Base-by-base conservation (phyloP, 768 basidiomycete species). In the Russula lepida region DNA sequence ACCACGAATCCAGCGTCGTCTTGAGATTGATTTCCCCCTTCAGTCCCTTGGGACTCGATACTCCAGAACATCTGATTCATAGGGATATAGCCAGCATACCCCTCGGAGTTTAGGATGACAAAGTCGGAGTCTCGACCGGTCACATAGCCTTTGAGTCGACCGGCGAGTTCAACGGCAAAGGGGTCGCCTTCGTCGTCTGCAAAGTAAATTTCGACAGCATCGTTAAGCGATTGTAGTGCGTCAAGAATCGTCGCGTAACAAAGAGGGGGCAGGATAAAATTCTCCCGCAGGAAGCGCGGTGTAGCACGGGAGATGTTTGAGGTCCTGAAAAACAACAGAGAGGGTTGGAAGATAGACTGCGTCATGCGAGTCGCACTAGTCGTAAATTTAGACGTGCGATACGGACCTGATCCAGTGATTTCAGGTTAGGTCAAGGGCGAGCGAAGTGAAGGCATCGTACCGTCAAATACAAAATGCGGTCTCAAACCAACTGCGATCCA, bases 131-230 rank as follows among this genome's bases (percentile, higher is more conserved):
- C 91, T 62, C 78, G 84, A 25, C 86, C 88, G 0, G 84, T 78
- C 49, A 93, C 88, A 65, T 86, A 92, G 35, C 82, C 91, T 9
- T 80, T 78, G 12, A 91, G 72, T 51, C 81, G 78, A 15, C 83
- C 89, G 11, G 91, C 91, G 8, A 93, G 77, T 66, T 89, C 89
- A 6, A 92, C 89, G n/a, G 86, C 84, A 66, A 83, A 90, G 3
- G 88, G 87, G 70, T 92, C 90, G 11, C 82, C 88, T 71, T 92
- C 90, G 71, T 85, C 85, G 66, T 92, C 89, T 6, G 89, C 89
- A 63, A 85, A 85, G 70, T 86, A 82, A 7, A 90, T 66, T 43
- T 83, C 74, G 21, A 89, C 55, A n/a, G 54, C 39, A 50, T 57
- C 49, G 2, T 64, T 59, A 47, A 72, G 58, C n/a, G 72, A 65